Evolutionary conservation across 2,329 filamentous ascomycete species (phyloP).

Genomic region (Colletotrichum lindemuthianum): DNA sequence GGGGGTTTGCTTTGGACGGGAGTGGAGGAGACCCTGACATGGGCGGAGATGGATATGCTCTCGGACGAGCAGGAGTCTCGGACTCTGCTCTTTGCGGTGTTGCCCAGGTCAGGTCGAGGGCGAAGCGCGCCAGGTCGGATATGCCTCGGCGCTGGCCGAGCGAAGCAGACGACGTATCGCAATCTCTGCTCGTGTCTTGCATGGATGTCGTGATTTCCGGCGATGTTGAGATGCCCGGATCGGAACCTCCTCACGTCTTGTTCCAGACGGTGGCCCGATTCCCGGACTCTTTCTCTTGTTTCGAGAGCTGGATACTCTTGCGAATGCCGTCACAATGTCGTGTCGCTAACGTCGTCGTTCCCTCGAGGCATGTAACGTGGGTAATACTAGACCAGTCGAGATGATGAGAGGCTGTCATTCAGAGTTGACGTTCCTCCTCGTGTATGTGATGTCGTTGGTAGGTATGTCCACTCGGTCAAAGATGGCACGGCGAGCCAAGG

Average conservation of each 20-base stretch:
- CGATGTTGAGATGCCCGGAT: conserved; percentile 36
- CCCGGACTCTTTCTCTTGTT: conserved; percentile 21
- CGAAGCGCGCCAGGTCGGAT: conserved; percentile 64
- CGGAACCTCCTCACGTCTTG: conserved; percentile 30
- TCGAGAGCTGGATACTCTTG: not conserved
- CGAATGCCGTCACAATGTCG: not conserved
- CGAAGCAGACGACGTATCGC: conserved; percentile 56
- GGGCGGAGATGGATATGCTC: conserved; percentile 77
- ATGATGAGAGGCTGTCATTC: no score
- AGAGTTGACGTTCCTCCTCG: no score
- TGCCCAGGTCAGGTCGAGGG: conserved; percentile 65
- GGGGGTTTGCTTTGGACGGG: conserved; percentile 64
- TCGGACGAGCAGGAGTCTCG: conserved; percentile 62
- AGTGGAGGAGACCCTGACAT: conserved; percentile 76
- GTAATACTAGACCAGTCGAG: no score
- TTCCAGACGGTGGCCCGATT: conserved; percentile 27
- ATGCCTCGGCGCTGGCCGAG: conserved; percentile 69
- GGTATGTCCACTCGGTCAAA: no score
- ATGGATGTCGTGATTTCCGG: conserved; percentile 56
- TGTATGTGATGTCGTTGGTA: no score
- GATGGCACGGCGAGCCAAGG: no score
- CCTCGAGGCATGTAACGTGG: no score
- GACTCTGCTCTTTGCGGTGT: conserved; percentile 59
- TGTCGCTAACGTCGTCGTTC: no score
- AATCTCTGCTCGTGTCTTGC: conserved; percentile 59